Conservation (phyloP, 2,329 filamentous ascomycete species). For the Ophiostoma sp. region DNA sequence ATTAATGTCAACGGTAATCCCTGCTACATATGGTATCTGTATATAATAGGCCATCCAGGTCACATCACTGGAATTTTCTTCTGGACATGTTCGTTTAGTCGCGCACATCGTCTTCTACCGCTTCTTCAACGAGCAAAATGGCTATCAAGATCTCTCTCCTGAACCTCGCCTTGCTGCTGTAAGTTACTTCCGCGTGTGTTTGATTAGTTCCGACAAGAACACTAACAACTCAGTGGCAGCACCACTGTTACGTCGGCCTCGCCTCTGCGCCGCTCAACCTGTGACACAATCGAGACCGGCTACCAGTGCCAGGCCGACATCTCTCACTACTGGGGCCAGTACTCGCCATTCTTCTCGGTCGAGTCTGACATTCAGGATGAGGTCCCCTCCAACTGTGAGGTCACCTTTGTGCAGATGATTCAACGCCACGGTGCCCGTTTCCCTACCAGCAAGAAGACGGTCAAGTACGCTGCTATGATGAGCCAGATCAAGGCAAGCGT, state of each 20-base stretch:
- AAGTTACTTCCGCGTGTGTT: neutral
- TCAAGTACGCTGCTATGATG: constrained; percentile 58
- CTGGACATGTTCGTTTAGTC: neutral
- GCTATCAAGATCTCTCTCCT: constrained; percentile 8
- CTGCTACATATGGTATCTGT: neutral
- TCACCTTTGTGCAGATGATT: constrained; percentile 73
- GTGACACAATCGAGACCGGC: constrained; percentile 50
- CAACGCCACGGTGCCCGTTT: constrained; percentile 80
- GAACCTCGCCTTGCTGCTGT: neutral
- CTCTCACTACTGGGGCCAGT: constrained; percentile 75
- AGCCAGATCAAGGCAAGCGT: constrained; percentile 63
- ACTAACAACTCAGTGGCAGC: neutral
- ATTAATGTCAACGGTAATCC: neutral
- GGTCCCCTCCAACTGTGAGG: constrained; percentile 58
- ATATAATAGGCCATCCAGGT: neutral
- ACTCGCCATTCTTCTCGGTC: constrained; percentile 76
- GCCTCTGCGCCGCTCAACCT: constrained; percentile 29
- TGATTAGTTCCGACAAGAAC: neutral
- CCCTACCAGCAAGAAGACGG: constrained; percentile 53
- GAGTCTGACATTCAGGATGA: constrained; percentile 42
- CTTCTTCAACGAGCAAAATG: neutral
- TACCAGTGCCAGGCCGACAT: constrained; percentile 58
- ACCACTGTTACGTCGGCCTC: neutral
- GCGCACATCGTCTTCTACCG: neutral
- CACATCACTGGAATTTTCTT: neutral